These are phyloP conservation scores for Fusarium coicis DNA, from an alignment of 2,329 filamentous ascomycete species.

Conservation along the genomic window DNA sequence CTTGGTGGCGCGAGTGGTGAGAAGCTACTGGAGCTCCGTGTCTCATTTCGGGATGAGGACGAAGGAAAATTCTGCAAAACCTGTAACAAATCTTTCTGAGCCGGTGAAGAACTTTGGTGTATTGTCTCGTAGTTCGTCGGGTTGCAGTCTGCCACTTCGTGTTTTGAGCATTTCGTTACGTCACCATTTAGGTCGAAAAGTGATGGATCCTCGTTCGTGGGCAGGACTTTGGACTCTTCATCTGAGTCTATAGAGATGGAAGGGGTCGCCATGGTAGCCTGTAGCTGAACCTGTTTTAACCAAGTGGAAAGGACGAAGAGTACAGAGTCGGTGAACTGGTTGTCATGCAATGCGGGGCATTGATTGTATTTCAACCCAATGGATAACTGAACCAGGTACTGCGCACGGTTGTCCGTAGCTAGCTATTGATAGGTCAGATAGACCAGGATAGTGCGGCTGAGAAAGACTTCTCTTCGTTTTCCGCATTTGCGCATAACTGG, in stretches of 20 bases:
- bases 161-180: neutral
- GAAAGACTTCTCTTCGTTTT: neutral
- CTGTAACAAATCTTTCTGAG: too few relatives aligned
- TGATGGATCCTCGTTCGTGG: neutral
- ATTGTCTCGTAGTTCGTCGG: neutral
- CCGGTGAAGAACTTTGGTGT: too few relatives aligned
- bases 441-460: neutral
- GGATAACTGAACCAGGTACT: neutral
- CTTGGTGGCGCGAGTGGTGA: neutral
- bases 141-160: neutral
- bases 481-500: neutral
- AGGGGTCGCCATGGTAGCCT: neutral
- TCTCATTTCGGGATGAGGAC: accelerated
- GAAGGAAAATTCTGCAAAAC: neutral
- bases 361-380: neutral
- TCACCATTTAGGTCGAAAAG: neutral
- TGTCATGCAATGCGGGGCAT: neutral
- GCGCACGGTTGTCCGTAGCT: neutral
- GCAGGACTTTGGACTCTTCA: neutral
- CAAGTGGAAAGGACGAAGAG: neutral
- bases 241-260: accelerated
- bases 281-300: neutral
- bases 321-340: neutral
- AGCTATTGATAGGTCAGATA: neutral
- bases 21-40: neutral